Base-by-base conservation (phyloP, 1,284 basidiomycete genomes). In the Pterulicium gracile region DNA sequence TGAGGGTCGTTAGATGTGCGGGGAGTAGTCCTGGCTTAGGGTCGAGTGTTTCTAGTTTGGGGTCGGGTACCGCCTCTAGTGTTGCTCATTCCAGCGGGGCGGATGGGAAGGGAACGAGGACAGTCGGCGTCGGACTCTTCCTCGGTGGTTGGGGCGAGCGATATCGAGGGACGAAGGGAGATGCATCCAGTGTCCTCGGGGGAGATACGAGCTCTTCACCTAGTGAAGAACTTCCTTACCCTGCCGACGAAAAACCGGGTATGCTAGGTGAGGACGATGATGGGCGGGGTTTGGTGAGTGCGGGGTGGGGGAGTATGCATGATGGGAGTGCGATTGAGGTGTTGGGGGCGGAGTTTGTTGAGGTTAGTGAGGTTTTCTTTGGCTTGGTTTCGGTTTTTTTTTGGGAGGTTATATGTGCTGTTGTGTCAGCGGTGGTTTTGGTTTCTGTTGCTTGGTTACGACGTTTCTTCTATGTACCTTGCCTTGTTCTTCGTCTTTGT, bases 251-350 rank as follows among this genome's bases (percentile, higher is more conserved):
- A 53, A 49, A 62, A 49, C 55, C 52, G 39, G 56, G 47, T 27
- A 50, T 52, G 7, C 69, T 69, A 36, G 75, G 77, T 56, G 76
- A 76, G 36, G 70, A 74, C 27, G 73, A 77, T 34, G 85, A 83
- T 55, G 80, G 80, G 19, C 62, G 79, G 46, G 65, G 69, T 17
- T 58, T 84, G 53, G 63, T 75, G 35, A 86, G 81, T 59, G 76
- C 75, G 15, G 75, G 75, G 0, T 86, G 82, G 82, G 82, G 82
- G 24, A 77, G 73, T 51, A 77, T 78, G 3, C 84, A 87, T 53
- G 82, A 85, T 50, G 83, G 83, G 21, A 78, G 79, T 54, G 83
- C 78, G 17, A 71, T 87, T 54, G 83, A 86, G 62, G 70, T 86
- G 42, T 55, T 86, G 19, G 64, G 66, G 22, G 79, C 75, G 7